A percentile compares a stretch with the other conserved stretches of the same genome.
Conservation (phyloP, 2,329 filamentous ascomycete species). For the Magnaporthiopsis rhizophila region DNA sequence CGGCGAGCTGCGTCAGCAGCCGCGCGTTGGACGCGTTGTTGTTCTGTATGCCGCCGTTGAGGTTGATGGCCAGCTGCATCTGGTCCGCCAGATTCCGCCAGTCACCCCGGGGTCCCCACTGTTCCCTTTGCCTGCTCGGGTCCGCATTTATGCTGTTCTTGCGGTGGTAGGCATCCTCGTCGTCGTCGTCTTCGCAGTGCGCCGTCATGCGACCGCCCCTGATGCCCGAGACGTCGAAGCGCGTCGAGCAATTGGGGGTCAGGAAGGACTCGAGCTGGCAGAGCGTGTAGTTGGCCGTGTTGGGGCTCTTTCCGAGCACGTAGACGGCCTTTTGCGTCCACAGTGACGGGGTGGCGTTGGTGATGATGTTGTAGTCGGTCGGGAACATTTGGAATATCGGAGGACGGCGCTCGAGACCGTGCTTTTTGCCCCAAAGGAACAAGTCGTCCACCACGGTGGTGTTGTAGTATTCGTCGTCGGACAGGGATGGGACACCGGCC, state of each 20-base stretch:
- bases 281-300: constrained; percentile 48
- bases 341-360: constrained; percentile 40
- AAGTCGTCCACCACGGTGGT: constrained; percentile 58
- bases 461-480: constrained; percentile 37
- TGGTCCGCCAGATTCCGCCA: constrained; percentile 47
- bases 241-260: constrained; percentile 59
- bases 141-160: constrained; percentile 22
- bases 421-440: constrained; percentile 56
- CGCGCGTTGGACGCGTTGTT: constrained; percentile 51
- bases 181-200: constrained; percentile 49
- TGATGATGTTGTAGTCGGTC: constrained; percentile 55
- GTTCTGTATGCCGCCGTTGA: constrained; percentile 47
- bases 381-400: constrained; percentile 50
- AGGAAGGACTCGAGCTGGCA: constrained; percentile 59
- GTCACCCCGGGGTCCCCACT: constrained; percentile 30
- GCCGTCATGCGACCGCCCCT: constrained; percentile 52
- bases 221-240: constrained; percentile 46
- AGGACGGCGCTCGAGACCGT: constrained; percentile 31
- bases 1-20: constrained; percentile 48
- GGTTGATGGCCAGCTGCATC: constrained; percentile 47
- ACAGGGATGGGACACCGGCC: constrained; percentile 25
- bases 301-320: constrained; percentile 46
- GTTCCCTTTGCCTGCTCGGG: not conserved
- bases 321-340: constrained; percentile 49
- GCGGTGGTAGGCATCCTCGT: constrained; percentile 44